Evolutionary conservation across 192 early-diverging fungal species (phyloP).

Genomic region (Gryganskiella cystojenkinii): DNA sequence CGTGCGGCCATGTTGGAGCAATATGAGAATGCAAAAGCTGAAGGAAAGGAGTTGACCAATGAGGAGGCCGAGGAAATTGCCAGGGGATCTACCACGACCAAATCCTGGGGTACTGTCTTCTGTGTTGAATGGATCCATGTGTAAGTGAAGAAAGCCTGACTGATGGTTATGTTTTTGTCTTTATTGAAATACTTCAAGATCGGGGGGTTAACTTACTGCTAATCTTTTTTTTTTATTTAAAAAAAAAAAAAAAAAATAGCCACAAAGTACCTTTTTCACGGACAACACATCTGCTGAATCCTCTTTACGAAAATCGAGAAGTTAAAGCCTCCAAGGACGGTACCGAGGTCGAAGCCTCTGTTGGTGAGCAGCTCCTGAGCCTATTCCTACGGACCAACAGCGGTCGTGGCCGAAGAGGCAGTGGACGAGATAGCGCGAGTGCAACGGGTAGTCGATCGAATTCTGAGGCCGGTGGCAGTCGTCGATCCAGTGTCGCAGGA

Average conservation of each 20-base stretch:
- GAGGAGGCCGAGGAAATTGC: slow-evolving; percentile 51
- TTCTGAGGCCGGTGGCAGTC: slow-evolving; percentile 32
- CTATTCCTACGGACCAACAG: slow-evolving; percentile 51
- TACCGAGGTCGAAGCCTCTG: slow-evolving; percentile 55
- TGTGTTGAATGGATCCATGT: slow-evolving; percentile 61
- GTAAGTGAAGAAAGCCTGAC: too few relatives aligned
- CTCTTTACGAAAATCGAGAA: slow-evolving; percentile 59
- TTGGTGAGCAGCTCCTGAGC: slow-evolving; percentile 53
- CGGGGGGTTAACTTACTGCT: background rate
- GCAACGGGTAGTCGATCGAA: slow-evolving; percentile 14
- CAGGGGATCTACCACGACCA: slow-evolving; percentile 49
- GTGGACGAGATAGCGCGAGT: slow-evolving; percentile 23
- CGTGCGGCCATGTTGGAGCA: slow-evolving; percentile 38
- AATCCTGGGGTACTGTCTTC: slow-evolving; percentile 59
- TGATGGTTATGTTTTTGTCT: too few relatives aligned
- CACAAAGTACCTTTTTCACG: slow-evolving; percentile 56
- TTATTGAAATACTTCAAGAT: too few relatives aligned
- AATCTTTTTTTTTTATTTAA: too few relatives aligned
- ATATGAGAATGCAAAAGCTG: slow-evolving; percentile 37
- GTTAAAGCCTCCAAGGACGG: slow-evolving; percentile 62
- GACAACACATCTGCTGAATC: slow-evolving; percentile 57
- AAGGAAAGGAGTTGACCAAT: slow-evolving; percentile 39
- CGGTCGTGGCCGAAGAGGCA: background rate
- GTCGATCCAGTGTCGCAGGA: slow-evolving; percentile 30
- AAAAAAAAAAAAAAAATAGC: slow-evolving; percentile 19